Percentiles rank a stretch among this genome's conserved stretches.
Conservation (phyloP, 148 eudicot genomes). For the Rhododendron molle region DNA sequence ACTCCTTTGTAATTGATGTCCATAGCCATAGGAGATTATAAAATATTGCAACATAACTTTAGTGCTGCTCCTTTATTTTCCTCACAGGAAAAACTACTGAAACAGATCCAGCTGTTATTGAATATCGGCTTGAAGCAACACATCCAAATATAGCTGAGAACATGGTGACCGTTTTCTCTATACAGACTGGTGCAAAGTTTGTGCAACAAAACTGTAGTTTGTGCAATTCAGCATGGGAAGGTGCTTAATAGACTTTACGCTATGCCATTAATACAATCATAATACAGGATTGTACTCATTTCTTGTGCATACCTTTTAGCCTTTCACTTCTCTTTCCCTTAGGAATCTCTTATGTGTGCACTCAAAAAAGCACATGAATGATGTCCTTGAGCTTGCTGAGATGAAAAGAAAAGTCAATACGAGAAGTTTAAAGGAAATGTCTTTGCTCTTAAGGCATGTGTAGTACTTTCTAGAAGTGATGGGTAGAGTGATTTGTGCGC, state of each 20-base stretch:
- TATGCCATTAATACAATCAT: not conserved
- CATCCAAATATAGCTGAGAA: conserved; percentile 65
- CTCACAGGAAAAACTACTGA: conserved; percentile 24
- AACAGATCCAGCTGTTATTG: conserved; percentile 95
- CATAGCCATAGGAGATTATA: not conserved
- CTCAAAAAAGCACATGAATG: conserved; percentile 94
- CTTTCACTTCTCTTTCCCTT: conserved; percentile 16
- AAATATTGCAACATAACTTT: not conserved
- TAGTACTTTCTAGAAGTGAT: conserved; percentile 2
- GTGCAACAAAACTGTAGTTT: not conserved
- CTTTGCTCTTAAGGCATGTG: no score
- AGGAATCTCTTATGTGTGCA: conserved; percentile 96
- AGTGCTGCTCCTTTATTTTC: not conserved
- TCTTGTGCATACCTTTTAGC: not conserved
- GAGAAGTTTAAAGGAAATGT: conserved; percentile 91
- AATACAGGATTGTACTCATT: not conserved
- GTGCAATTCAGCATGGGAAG: conserved; percentile 99
- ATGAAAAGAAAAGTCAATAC: conserved; percentile 87
- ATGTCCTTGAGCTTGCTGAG: conserved; percentile 81
- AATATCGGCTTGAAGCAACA: conserved; percentile 73
- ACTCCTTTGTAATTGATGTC: not conserved
- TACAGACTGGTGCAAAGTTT: conserved; percentile 12
- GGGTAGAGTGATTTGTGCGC: not conserved
- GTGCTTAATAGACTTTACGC: conserved; percentile 33
- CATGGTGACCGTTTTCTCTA: conserved; percentile 36